Evolutionary conservation across 306 rosid genomes (phyloP), one percentile per base, ranked within the genome.

Genomic region (Castanopsis chinensis): DNA sequence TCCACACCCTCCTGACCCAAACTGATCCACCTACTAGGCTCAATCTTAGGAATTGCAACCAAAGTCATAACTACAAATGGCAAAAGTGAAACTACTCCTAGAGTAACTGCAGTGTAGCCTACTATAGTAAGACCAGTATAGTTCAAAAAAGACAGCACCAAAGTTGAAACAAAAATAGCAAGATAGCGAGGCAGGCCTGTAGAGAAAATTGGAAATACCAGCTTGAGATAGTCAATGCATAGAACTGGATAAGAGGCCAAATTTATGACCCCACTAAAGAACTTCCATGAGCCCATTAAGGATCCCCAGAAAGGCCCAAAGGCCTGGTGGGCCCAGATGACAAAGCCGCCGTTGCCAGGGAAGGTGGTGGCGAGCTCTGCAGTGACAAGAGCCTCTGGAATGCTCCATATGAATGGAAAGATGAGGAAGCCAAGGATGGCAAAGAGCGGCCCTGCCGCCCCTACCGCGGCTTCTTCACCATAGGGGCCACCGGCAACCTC

Each of bases 251-350:
- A 87, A 2, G 90, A 79, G 41, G 87, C 87, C 20, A 81, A 52
- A 51, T 84, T 87, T 60, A 87, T 84, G 69, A 84, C 87, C 3
- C 84, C 90, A 27, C 76, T 58, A 20, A 84, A 54, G 72, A 86
- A 86, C 17, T 86, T 83, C 87, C 87, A 86, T 53, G 83, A 73
- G 5, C 88, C 88, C 88, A 85, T 82, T 21, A 82, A 76, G 52
- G 86, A 85, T 25, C 86, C 86, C 88, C 86, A 85, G 60, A 85
- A 85, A 60, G 89, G 84, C 21, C 89, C 86, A 79, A 85, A 85
- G 6, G 89, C 89, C 13, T 75, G 55, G 54, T 73, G 33, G 7
- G 84, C 84, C 86, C 89, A 82, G 51, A 85, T 82, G 59, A 85
- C 86, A 18, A 79, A 85, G 1, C 86, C 89, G 2, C 84, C 89